A percentile compares a stretch with the other conserved stretches of the same genome.
These are phyloP conservation scores for Lolium rigidum DNA, from an alignment of 176 grass and related monocot species.

Conservation along the genomic window DNA sequence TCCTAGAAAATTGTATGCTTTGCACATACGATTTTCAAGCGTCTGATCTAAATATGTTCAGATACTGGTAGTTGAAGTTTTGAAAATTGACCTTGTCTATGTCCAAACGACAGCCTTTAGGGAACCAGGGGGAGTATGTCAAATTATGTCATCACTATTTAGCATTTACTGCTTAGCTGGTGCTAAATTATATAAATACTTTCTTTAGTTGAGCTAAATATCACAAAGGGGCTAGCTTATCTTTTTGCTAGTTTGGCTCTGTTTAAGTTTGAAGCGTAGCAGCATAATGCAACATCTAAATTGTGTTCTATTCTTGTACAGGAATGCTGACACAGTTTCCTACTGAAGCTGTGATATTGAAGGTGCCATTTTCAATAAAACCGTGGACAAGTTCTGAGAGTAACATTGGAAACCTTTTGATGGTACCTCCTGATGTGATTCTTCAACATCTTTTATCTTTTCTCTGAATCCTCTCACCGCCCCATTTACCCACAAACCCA, in stretches of 20 bases:
- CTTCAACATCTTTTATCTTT: neutral
- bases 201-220: slow-evolving; percentile 30
- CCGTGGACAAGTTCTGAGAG: slow-evolving; percentile 86
- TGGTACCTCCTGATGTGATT: slow-evolving; percentile 63
- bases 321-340: slow-evolving; percentile 84
- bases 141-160: slow-evolving; percentile 30
- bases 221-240: neutral
- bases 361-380: slow-evolving; percentile 76
- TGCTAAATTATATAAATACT: slow-evolving; percentile 18
- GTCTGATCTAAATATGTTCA: no score
- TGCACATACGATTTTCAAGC: neutral
- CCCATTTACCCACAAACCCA: neutral
- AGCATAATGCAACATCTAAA: slow-evolving; percentile 3
- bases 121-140: neutral
- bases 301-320: slow-evolving; percentile 39
- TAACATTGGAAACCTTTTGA: slow-evolving; percentile 91
- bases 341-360: slow-evolving; percentile 61
- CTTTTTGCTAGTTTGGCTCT: neutral
- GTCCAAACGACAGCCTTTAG: neutral
- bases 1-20: neutral
- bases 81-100: neutral
- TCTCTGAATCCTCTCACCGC: neutral
- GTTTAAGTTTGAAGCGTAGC: slow-evolving; percentile 3
- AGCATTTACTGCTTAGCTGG: neutral
- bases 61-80: neutral